These are phyloP conservation scores for Alternaria burnsii DNA, from an alignment of 2,329 filamentous ascomycete species.

Conservation along the genomic window DNA sequence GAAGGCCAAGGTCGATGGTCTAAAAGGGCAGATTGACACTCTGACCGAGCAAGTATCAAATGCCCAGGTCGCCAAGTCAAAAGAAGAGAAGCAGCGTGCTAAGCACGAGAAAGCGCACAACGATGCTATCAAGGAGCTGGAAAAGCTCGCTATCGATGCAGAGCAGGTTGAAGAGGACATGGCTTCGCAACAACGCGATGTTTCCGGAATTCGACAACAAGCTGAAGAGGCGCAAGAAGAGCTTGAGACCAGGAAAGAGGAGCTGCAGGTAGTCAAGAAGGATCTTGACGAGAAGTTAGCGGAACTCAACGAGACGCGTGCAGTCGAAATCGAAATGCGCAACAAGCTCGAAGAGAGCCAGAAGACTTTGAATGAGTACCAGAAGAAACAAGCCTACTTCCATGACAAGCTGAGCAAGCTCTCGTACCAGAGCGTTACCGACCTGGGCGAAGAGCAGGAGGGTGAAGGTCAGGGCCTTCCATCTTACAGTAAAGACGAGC, in stretches of 20 bases:
- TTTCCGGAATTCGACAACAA: constrained; percentile 74
- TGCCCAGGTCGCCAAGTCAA: constrained; percentile 86
- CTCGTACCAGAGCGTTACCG: constrained; percentile 75
- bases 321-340: constrained; percentile 94
- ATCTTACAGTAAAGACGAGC: constrained; percentile 76
- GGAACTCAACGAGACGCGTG: constrained; percentile 88
- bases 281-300: constrained; percentile 86
- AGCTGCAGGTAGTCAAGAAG: constrained; percentile 79
- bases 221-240: constrained; percentile 84
- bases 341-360: constrained; percentile 98
- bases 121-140: constrained; percentile 82
- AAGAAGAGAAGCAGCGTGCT: constrained; percentile 88
- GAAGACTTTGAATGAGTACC: constrained; percentile 85
- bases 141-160: constrained; percentile 74
- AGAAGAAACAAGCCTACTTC: constrained; percentile 86
- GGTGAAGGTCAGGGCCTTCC: constrained; percentile 64
- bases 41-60: constrained; percentile 83
- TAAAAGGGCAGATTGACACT: constrained; percentile 81
- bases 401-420: constrained; percentile 89
- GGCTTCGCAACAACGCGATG: constrained; percentile 76
- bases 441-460: constrained; percentile 66
- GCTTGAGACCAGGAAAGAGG: constrained; percentile 79
- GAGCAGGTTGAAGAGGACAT: constrained; percentile 82
- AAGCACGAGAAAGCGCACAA: constrained; percentile 87
- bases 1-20: constrained; percentile 85